Evolutionary conservation across 768 basidiomycete genomes (phyloP), one percentile per base, ranked within the genome.

Genomic region (Suillus cothurnatus): DNA sequence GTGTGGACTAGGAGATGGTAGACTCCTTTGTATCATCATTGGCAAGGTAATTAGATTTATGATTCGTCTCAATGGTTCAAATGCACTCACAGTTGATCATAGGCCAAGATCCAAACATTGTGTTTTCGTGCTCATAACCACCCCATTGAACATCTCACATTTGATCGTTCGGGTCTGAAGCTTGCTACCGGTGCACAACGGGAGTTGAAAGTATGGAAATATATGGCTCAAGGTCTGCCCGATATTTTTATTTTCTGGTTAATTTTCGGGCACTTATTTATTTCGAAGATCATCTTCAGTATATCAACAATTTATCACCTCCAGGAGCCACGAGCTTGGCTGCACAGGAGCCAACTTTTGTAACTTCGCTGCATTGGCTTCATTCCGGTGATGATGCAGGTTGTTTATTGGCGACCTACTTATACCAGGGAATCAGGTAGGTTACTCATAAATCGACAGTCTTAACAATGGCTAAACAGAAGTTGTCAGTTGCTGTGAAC

Each of bases 1-100:
- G 61, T 56, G 61, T 62, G 61, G 61, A 31, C 23, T 62, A 31
- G 49, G 49, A 17, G 49, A 62, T 19, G 61, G 61, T 43, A 50
- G 49, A 52, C 26, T 62, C 32, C 61, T 62, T 55, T 62, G 61
- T 39, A 9, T 62, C 12, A 41, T 62, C 26, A 28, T 62, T 62
- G 49, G 31, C 41, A 11, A 23, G 45, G 28, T 62, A 8, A 28
- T 32, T 32, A 39, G 26, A 32, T 17, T 28, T 34, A 34, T 34
- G 34, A 34, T 34, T 34, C 9, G 4, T 34, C 34, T 34, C 34
- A 19, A n/a, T n/a, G n/a, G n/a, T 52, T 31, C 50, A 21, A 55
- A 28, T 39, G 9, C 14, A 28, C 61, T 52, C 15, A 53, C 28
- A 4, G 9, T 62, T 32, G 57, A 26, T 62, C 21, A 32, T 28